Evolutionary conservation across 495 filamentous ascomycete species (phyloP), one percentile per base, ranked within the genome.

Genomic region (Pyronema omphalodes): DNA sequence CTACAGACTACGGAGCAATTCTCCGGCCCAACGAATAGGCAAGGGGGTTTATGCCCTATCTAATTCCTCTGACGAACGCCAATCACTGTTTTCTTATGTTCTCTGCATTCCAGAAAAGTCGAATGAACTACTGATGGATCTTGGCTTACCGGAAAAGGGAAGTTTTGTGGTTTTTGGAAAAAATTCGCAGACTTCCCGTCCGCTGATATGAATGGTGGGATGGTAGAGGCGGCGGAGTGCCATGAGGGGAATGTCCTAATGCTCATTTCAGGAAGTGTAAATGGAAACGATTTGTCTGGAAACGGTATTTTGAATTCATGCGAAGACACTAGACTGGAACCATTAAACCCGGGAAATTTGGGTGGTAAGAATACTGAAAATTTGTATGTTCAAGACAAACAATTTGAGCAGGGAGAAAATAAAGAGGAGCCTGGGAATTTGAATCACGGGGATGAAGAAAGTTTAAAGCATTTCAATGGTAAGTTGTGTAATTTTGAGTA

Each of bases 41-140:
- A 86, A 94, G 67, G 89, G 89, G 1, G 78, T 94, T 14, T 94
- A 96, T 62, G 83, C 82, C 0, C 79, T 95, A 50, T 86, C 81
- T 0, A 57, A 48, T 23, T 39, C 37, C 40, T 78, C 73, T 12
- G 83, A 83, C 0, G 79, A 79, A 1, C 70, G 78, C 1, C 73
- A 79, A 39, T 83, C 82, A 6, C 86, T 93, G 60, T 72, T 96
- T 5, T 83, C 74, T 0, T 95, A 96, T 58, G 72, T 88, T 36
- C 61, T 94, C 55, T 94, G 86, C 0, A 73, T 88, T n/a, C 89
- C 88, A 0, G 59, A 65, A 5, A 44, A 51, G 12, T 65, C 71
- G 5, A 81, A 80, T 9, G 76, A 86, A 54, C 71, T 94, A 0
- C 87, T 94, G 64, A 72, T 77, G 34, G 80, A 83, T 43, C 75